Conservation (phyloP, 2,329 filamentous ascomycete species). For the Pseudocercospora macadamiae region DNA sequence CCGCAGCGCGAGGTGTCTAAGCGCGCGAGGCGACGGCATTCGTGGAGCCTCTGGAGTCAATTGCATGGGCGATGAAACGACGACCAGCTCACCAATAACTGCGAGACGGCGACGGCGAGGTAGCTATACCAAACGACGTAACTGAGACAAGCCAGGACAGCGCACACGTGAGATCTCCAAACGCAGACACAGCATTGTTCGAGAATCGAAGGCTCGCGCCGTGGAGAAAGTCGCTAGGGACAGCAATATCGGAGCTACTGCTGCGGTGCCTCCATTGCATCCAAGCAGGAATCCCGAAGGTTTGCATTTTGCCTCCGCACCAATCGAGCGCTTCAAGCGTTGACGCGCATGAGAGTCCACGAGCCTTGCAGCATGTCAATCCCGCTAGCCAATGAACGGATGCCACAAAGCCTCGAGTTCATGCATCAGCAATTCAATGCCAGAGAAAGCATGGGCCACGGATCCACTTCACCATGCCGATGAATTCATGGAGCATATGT, state of each 20-base stretch:
- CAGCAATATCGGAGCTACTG: background rate
- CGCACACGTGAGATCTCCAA: constrained; percentile 1
- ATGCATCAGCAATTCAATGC: constrained; percentile 22
- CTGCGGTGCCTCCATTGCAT: background rate
- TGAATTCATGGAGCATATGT: background rate
- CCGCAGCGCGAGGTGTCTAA: constrained; percentile 1
- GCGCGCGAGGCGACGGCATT: constrained; percentile 7
- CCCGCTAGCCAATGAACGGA: constrained; percentile 29
- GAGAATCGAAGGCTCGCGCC: constrained; percentile 16
- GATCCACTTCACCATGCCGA: constrained; percentile 5
- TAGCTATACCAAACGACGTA: constrained; percentile 7
- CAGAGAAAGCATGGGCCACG: constrained; percentile 11
- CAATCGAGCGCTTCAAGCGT: constrained; percentile 22
- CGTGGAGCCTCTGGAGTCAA: constrained; percentile 7
- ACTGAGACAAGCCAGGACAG: constrained; percentile 2
- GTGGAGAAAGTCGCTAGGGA: constrained; percentile 5
- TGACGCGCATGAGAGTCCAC: constrained; percentile 20
- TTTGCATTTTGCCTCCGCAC: constrained; percentile 16
- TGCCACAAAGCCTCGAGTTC: constrained; percentile 32
- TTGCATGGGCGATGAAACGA: constrained; percentile 9
- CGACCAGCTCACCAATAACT: background rate
- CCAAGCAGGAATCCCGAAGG: constrained; percentile 3
- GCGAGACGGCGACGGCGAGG: constrained; percentile 1
- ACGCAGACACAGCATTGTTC: constrained; percentile 9
- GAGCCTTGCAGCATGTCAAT: constrained; percentile 21